Percentiles rank a stretch among this genome's conserved stretches.
Evolutionary conservation across 208 protist genomes (phyloP).

Genomic region (Leptomonas pyrrhocoris): DNA sequence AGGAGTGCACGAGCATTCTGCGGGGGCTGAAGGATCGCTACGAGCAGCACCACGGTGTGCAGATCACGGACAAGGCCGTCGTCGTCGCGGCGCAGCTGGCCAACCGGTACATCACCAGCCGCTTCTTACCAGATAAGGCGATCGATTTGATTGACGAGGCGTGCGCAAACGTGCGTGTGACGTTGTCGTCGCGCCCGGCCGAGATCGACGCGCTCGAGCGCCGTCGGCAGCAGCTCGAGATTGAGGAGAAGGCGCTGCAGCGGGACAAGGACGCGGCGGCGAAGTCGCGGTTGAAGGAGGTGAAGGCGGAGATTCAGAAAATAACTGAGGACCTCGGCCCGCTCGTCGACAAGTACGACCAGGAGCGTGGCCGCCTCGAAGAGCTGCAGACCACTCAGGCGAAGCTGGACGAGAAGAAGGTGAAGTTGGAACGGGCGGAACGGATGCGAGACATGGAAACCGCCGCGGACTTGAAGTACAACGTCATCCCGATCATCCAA

Average conservation of each 20-base stretch:
- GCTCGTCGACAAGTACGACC: conserved; percentile 80
- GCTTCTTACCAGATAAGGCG: conserved; percentile 99
- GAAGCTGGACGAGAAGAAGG: conserved; percentile 90
- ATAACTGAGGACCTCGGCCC: conserved; percentile 83
- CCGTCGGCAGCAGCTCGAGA: conserved; percentile 83
- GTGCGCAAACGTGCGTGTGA: conserved; percentile 89
- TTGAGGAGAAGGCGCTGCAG: conserved; percentile 92
- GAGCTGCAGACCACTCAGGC: conserved; percentile 84
- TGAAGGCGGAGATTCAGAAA: conserved; percentile 80
- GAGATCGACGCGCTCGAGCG: conserved; percentile 94
- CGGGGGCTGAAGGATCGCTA: conserved; percentile 95
- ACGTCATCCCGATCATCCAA: conserved; percentile 95
- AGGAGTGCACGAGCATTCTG: conserved; percentile 98
- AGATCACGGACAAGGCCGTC: conserved; percentile 92
- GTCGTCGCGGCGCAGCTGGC: conserved; percentile 92
- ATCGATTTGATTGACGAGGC: conserved; percentile 99
- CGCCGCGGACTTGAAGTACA: conserved; percentile 96
- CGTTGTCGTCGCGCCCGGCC: conserved; percentile 95
- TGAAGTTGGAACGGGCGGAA: conserved; percentile 92
- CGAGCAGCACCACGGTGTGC: conserved; percentile 93
- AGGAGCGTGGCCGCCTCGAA: conserved; percentile 84
- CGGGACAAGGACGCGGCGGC: conserved; percentile 87
- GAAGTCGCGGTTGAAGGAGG: conserved; percentile 65
- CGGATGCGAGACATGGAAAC: conserved; percentile 87
- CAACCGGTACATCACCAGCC: conserved; percentile 96